These are phyloP conservation scores for Hyphodiscus hymeniophilus DNA, from an alignment of 495 filamentous ascomycete genomes.

Conservation along the genomic window DNA sequence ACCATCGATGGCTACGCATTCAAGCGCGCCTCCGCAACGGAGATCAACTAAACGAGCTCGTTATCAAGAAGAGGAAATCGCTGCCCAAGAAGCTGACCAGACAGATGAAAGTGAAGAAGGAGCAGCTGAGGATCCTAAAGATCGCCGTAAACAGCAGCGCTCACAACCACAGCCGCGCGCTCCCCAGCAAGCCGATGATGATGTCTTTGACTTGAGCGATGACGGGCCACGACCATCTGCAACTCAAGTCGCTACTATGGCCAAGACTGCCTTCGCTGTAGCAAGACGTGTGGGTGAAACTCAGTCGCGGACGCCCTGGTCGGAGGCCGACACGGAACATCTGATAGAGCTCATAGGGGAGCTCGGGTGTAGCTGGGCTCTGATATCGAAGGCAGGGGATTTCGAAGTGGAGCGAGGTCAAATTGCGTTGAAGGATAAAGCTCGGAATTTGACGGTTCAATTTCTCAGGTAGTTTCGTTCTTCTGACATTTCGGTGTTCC, in stretches of 20 bases:
- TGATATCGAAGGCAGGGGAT: conserved; percentile 33
- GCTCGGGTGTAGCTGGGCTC: conserved; percentile 44
- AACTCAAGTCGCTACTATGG: conserved; percentile 17
- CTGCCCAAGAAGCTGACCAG: not conserved
- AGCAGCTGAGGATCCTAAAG: conserved; percentile 2
- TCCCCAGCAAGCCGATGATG: not conserved
- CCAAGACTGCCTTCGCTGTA: conserved; percentile 15
- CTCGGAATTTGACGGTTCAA: conserved; percentile 51
- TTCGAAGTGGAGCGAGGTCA: conserved; percentile 36
- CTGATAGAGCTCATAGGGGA: conserved; percentile 42
- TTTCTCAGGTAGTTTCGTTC: conserved; percentile 43
- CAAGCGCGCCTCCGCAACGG: not conserved
- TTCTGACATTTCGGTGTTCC: not conserved
- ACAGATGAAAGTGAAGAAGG: not conserved
- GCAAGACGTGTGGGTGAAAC: conserved; percentile 12
- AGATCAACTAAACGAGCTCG: conserved; percentile 11
- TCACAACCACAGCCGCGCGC: not conserved
- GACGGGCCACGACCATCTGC: conserved; percentile 10
- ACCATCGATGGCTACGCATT: too few species aligned
- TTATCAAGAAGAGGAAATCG: not conserved
- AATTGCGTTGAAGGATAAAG: conserved; percentile 60
- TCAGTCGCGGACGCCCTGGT: conserved; percentile 42
- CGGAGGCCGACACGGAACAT: conserved; percentile 29
- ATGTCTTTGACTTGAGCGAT: not conserved
- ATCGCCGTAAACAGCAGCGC: not conserved